Evolutionary conservation across 2,329 filamentous ascomycete species (phyloP), one percentile per base, ranked within the genome.

Genomic region (Aschersonia sp.): DNA sequence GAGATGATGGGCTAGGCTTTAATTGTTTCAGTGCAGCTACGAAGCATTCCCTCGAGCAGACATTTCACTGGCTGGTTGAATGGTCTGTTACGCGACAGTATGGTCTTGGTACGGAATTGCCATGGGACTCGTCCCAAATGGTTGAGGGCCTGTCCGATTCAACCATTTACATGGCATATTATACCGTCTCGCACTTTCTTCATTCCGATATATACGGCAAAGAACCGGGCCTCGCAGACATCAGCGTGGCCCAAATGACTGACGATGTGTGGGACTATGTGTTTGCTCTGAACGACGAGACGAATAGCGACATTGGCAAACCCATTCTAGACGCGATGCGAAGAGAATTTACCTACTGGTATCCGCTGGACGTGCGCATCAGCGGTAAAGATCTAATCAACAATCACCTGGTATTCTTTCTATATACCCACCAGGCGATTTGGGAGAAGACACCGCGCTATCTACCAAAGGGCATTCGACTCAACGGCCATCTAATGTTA

Each of bases 261-360:
- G 89, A 96, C 55, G 87, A 94, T 57, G 86, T 95, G 43, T 98
- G 89, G 88, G 90, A 98, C 66, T 96, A 94, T 62, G 70, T 97
- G 55, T 96, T 97, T 14, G 81, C 87, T 45, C 65, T 83, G 48
- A 75, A 72, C 52, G 76, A 89, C 31, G 78, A 83, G 12, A 68
- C 87, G 37, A 63, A 82, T 45, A 62, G 68, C 52, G 70, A 77
- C 49, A 94, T 96, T 51, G 72, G 80, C 51, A 79, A 82, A 64
- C 78, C 82, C 51, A 78, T 78, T 4, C 73, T 98, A 43, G 78
- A 86, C 60, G 76, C 78, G 40, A 84, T 98, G 84, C 78, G 88
- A 51, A 78, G 89, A 59, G 87, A 94, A 58, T 97, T 97, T 58
- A 83, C 92, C 64, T 98, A 96, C 75, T 97, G 87, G 73, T 98